A percentile compares a stretch with the other conserved stretches of the same genome.
phyloP scores from a whole-genome alignment of 345 rosid species.

The Punica granatum region DNA sequence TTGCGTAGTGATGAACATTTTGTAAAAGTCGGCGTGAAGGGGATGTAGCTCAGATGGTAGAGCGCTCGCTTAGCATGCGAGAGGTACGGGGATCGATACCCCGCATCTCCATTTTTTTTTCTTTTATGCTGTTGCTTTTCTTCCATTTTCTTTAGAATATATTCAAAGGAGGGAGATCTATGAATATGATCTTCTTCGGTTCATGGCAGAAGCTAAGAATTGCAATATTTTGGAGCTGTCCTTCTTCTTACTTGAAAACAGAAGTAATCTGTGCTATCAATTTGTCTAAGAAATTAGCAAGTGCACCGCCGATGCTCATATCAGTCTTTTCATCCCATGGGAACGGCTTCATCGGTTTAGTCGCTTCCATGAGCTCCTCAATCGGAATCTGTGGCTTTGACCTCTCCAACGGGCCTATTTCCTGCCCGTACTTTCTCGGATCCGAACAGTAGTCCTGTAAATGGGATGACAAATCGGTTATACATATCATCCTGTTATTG shows the following conservation, averaged over 20 bases:
- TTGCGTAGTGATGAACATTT: too few species aligned
- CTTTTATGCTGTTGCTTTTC: too few species aligned
- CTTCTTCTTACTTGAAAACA: slow-evolving; percentile 22
- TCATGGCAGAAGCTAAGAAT: too few species aligned
- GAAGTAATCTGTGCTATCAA: slow-evolving; percentile 26
- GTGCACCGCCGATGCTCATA: slow-evolving; percentile 33
- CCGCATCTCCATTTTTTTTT: slow-evolving; percentile 28
- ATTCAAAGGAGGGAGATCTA: too few species aligned
- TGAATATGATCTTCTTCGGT: too few species aligned
- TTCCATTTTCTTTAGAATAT: too few species aligned
- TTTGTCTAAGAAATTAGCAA: slow-evolving; percentile 21
- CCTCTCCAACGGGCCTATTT: slow-evolving; percentile 37
- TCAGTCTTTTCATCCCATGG: slow-evolving; percentile 68
- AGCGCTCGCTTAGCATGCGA: slow-evolving; percentile 67
- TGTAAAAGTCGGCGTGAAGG: too few species aligned
- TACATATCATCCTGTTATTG: background rate
- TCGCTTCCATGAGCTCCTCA: slow-evolving; percentile 51
- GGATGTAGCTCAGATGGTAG: slow-evolving; percentile 75
- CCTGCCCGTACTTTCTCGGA: slow-evolving; percentile 41
- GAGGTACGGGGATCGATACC: slow-evolving; percentile 55
- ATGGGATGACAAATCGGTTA: slow-evolving; percentile 2
- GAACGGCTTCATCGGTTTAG: slow-evolving; percentile 47
- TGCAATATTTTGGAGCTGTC: too few species aligned
- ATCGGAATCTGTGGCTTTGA: slow-evolving; percentile 36
- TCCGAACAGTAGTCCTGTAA: slow-evolving; percentile 45